These are phyloP conservation scores for Plectosphaerella plurivora DNA, from an alignment of 2,329 filamentous ascomycete genomes.

Conservation along the genomic window DNA sequence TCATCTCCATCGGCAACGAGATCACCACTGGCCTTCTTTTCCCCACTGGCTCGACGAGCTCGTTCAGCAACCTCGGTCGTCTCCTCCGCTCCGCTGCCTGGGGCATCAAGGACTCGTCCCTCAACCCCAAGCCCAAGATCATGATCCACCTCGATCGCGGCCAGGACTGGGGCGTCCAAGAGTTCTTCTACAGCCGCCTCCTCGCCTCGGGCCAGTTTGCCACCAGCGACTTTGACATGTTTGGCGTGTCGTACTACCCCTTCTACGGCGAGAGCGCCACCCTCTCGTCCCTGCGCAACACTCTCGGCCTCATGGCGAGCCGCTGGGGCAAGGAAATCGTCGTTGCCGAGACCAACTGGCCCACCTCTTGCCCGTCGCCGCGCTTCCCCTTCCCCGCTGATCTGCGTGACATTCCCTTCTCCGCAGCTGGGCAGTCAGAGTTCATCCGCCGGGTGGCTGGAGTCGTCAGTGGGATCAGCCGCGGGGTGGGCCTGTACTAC, in stretches of 20 bases:
- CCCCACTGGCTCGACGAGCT: conserved; percentile 53
- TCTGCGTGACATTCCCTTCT: conserved; percentile 55
- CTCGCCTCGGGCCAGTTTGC: conserved; percentile 45
- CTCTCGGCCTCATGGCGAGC: conserved; percentile 53
- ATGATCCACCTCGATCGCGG: conserved; percentile 74
- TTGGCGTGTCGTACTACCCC: conserved; percentile 71
- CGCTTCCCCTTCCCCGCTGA: conserved; percentile 57
- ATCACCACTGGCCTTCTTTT: conserved; percentile 65
- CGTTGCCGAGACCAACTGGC: conserved; percentile 71
- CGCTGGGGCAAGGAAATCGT: conserved; percentile 62
- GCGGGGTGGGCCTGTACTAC: conserved; percentile 61
- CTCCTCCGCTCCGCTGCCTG: conserved; percentile 60
- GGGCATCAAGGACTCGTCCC: conserved; percentile 59
- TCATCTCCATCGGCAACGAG: conserved; percentile 71
- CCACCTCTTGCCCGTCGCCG: conserved; percentile 56
- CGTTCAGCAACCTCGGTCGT: conserved; percentile 55
- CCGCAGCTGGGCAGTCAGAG: conserved; percentile 55
- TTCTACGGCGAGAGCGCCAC: conserved; percentile 62
- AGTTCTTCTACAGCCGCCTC: conserved; percentile 60
- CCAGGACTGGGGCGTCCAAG: conserved; percentile 65
- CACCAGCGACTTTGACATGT: conserved; percentile 60
- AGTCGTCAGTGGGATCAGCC: conserved; percentile 46
- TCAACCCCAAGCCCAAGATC: conserved; percentile 57
- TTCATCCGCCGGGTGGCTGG: conserved; percentile 58
- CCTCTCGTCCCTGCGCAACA: conserved; percentile 49